These are phyloP conservation scores for Abrus pulchellus DNA, from an alignment of 306 rosid genomes.

Conservation along the genomic window DNA sequence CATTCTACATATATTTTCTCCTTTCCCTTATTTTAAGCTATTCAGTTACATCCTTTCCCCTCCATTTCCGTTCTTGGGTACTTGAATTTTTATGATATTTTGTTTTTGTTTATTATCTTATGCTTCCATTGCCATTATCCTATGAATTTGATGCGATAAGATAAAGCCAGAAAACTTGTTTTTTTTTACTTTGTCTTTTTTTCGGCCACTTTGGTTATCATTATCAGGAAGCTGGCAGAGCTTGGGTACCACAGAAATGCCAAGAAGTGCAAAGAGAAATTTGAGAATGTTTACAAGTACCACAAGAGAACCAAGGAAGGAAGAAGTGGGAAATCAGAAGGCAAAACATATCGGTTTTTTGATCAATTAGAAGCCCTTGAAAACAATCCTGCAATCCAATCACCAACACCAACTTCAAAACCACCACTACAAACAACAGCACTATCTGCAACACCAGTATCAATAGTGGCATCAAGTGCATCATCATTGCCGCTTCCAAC, in stretches of 20 bases:
- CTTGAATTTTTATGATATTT: slow-evolving; percentile 25
- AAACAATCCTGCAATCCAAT: slow-evolving; percentile 50
- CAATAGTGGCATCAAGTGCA: slow-evolving; percentile 21
- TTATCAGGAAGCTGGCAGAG: slow-evolving; percentile 85
- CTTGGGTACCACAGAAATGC: slow-evolving; percentile 85
- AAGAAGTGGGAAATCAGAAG: slow-evolving; percentile 85
- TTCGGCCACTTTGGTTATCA: background rate
- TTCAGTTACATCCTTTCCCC: slow-evolving; percentile 17
- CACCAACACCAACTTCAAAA: background rate
- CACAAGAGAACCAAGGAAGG: slow-evolving; percentile 95
- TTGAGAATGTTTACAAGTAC: slow-evolving; percentile 95
- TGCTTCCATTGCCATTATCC: slow-evolving; percentile 41
- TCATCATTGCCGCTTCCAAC: slow-evolving; percentile 6
- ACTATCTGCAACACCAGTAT: slow-evolving; percentile 45
- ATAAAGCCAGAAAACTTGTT: slow-evolving; percentile 16
- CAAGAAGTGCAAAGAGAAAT: slow-evolving; percentile 97
- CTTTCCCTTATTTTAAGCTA: slow-evolving; percentile 32
- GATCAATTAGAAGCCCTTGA: slow-evolving; percentile 87
- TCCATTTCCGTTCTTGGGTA: slow-evolving; percentile 36
- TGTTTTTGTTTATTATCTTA: slow-evolving; percentile 19
- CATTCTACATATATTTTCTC: background rate
- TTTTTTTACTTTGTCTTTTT: slow-evolving; percentile 6
- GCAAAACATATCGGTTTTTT: slow-evolving; percentile 83
- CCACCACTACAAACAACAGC: background rate
- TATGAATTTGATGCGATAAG: slow-evolving; percentile 45